Conservation (phyloP, 1,284 basidiomycete genomes). For the Rhizoctonia solani region DNA sequence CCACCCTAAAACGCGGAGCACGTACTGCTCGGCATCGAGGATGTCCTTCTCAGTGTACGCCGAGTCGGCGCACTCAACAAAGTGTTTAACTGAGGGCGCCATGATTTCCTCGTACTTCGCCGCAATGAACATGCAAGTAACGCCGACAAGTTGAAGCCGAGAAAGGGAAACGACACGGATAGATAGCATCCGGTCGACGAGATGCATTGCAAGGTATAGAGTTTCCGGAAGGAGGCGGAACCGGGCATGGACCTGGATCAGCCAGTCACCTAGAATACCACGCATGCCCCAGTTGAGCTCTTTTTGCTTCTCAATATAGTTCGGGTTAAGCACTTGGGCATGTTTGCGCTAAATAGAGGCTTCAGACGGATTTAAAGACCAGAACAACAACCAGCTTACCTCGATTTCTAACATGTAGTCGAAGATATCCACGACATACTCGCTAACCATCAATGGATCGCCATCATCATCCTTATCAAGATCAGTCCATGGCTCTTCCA, state of each 20-base stretch:
- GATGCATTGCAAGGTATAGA: constrained; percentile 91
- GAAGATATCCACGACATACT: constrained; percentile 95
- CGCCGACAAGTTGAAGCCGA: constrained; percentile 93
- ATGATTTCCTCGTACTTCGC: constrained; percentile 97
- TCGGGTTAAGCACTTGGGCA: constrained; percentile 71
- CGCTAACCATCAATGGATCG: constrained; percentile 95
- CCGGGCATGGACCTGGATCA: constrained; percentile 93
- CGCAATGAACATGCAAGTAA: constrained; percentile 92
- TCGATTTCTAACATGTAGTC: constrained; percentile 81
- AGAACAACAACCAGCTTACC: constrained; percentile 46
- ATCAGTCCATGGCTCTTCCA: constrained; percentile 62
- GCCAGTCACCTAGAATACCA: constrained; percentile 94
- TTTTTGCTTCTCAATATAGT: constrained; percentile 90
- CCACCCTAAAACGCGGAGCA: constrained; percentile 90
- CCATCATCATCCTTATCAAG: constrained; percentile 92
- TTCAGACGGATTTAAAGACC: constrained; percentile 30
- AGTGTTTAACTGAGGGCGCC: constrained; percentile 86
- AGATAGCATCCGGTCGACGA: constrained; percentile 96
- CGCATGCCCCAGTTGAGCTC: constrained; percentile 95
- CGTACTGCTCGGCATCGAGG: constrained; percentile 90
- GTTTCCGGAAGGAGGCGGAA: constrained; percentile 96
- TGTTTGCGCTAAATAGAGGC: constrained; percentile 52
- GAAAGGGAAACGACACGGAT: constrained; percentile 86
- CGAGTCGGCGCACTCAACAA: constrained; percentile 86
- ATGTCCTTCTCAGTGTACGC: constrained; percentile 89